Conservation (phyloP, 495 filamentous ascomycete genomes). For the Neurospora tetraspora region DNA sequence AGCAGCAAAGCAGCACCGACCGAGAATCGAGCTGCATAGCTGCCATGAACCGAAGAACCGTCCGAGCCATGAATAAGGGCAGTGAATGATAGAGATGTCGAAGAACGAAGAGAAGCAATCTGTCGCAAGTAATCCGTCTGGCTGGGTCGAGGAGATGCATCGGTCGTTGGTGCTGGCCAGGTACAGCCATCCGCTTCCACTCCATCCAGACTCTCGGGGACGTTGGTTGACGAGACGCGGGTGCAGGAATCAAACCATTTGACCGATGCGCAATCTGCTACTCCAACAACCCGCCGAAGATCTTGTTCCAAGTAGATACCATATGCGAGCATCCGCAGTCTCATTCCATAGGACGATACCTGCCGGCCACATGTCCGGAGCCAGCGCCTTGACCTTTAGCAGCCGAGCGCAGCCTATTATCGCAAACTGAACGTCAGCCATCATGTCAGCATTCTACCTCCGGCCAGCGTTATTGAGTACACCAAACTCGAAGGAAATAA, state of each 20-base stretch:
- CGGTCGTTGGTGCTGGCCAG: constrained; percentile 19
- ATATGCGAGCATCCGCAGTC: constrained; percentile 1
- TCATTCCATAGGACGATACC: constrained; percentile 64
- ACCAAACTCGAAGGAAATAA: constrained; percentile 78
- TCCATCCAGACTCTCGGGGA: neutral
- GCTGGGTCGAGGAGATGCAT: constrained; percentile 16
- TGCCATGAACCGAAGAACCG: constrained; percentile 3
- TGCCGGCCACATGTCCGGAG: constrained; percentile 49
- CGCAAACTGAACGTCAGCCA: constrained; percentile 80
- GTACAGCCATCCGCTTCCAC: constrained; percentile 4
- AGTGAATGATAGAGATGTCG: constrained; percentile 20
- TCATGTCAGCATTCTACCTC: constrained; percentile 61
- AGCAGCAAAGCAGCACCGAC: neutral
- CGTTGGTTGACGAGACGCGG: neutral
- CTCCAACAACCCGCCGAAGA: constrained; percentile 13
- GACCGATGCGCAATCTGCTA: constrained; percentile 20
- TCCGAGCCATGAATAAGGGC: constrained; percentile 13
- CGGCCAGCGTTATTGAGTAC: constrained; percentile 69
- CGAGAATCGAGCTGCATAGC: neutral
- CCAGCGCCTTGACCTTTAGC: constrained; percentile 73
- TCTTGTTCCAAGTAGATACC: neutral
- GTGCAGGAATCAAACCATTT: constrained; percentile 6
- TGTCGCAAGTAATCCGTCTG: constrained; percentile 12
- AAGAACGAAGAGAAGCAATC: constrained; percentile 26
- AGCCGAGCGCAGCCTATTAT: constrained; percentile 91